Evolutionary conservation across 2,329 filamentous ascomycete genomes (phyloP).

Genomic region (Verruconis gallopava): DNA sequence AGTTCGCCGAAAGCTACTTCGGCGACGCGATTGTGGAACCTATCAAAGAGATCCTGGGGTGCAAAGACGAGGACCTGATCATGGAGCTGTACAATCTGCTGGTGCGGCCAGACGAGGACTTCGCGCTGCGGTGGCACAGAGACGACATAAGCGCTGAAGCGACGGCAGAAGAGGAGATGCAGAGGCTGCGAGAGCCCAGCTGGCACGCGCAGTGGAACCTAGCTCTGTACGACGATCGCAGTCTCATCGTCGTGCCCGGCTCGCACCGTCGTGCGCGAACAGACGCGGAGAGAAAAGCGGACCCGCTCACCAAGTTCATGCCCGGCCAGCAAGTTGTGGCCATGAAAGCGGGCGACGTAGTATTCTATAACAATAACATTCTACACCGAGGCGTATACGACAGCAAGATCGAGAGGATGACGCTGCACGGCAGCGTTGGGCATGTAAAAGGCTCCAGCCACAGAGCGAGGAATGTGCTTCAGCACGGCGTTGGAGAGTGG

Average conservation of each 20-base stretch:
- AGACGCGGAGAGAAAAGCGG: conserved; percentile 52
- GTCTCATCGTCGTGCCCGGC: conserved; percentile 63
- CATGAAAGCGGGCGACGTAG: conserved; percentile 61
- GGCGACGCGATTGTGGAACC: conserved; percentile 48
- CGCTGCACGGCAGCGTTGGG: conserved; percentile 60
- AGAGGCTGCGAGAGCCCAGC: conserved; percentile 45
- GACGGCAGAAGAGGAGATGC: conserved; percentile 51
- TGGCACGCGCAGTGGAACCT: conserved; percentile 83
- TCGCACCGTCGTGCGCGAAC: conserved; percentile 62
- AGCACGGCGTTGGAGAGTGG: conserved; percentile 60
- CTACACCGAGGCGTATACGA: conserved; percentile 59
- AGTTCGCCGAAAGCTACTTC: conserved; percentile 63
- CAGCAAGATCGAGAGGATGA: conserved; percentile 47
- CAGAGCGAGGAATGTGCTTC: conserved; percentile 58
- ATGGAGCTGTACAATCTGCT: conserved; percentile 86
- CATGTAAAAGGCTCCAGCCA: conserved; percentile 41
- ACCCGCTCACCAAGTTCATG: conserved; percentile 48
- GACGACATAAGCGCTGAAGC: conserved; percentile 66
- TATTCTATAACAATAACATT: conserved; percentile 88
- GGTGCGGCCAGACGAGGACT: conserved; percentile 56
- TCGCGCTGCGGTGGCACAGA: conserved; percentile 71
- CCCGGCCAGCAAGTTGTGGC: conserved; percentile 52
- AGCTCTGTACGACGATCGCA: conserved; percentile 55
- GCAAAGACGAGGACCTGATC: conserved; percentile 49
- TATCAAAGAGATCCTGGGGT: conserved; percentile 48